Evolutionary conservation across 2,329 filamentous ascomycete genomes (phyloP).

Genomic region (Sclerotinia glacialis): DNA sequence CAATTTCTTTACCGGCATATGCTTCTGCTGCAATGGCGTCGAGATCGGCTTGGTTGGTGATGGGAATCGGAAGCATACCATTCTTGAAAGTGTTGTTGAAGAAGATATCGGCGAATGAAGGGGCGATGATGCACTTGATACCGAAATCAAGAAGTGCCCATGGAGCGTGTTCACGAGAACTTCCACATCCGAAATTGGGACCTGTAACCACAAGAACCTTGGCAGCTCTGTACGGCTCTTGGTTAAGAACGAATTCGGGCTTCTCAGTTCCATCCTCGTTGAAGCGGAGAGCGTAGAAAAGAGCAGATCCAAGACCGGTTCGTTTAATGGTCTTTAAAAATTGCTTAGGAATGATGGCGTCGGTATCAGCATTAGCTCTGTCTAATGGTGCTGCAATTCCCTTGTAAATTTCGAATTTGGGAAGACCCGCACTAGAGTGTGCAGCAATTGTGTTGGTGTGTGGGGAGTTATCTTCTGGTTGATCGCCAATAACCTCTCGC

Average conservation of each 20-base stretch:
- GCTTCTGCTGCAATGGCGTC: conserved; percentile 53
- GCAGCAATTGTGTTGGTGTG: conserved; percentile 60
- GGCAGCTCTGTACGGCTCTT: conserved; percentile 75
- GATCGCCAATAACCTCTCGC: conserved; percentile 53
- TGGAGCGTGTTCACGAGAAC: conserved; percentile 89
- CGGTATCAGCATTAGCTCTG: conserved; percentile 91
- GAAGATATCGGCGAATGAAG: conserved; percentile 91
- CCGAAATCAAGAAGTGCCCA: conserved; percentile 97
- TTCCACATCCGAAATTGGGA: conserved; percentile 92
- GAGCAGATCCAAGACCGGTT: conserved; percentile 81
- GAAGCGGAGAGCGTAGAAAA: conserved; percentile 84
- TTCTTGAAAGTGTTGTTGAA: conserved; percentile 99
- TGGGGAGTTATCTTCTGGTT: conserved; percentile 61
- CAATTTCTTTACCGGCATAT: conserved; percentile 73
- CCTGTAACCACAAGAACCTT: conserved; percentile 93
- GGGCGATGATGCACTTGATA: conserved; percentile 89
- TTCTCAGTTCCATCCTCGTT: conserved; percentile 72
- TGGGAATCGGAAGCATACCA: conserved; percentile 87
- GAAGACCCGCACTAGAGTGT: conserved; percentile 51
- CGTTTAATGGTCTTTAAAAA: conserved; percentile 99
- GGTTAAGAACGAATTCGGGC: conserved; percentile 82
- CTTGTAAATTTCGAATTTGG: conserved; percentile 79
- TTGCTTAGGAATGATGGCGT: conserved; percentile 98
- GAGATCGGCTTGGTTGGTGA: conserved; percentile 45
- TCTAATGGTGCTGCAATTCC: conserved; percentile 87